Base-by-base conservation (phyloP, 1,139 yeast species). In the Kodamaea ohmeri region DNA sequence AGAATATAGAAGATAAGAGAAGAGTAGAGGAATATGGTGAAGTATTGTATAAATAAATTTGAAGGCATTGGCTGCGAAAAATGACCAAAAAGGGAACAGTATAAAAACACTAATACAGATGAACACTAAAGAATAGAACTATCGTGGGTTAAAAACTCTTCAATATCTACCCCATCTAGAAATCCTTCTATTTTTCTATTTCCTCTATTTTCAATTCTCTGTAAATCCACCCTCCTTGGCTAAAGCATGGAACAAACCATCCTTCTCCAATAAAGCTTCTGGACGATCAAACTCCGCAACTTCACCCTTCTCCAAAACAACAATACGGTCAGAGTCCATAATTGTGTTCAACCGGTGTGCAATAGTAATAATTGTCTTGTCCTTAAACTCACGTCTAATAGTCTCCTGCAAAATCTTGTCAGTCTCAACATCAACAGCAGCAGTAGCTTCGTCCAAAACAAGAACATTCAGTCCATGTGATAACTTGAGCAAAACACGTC, bases 381-480 rank as follows among this genome's bases (percentile, higher is more conserved):
- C 88, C 51, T 80, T 79, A 60, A 90, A 90, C 42, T 88, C 95
- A 3, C 72, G 65, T 59, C 97, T 76, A 41, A 90, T 90, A 0
- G 97, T 90, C 52, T 83, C 80, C 64, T 90, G 97, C 37, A 90
- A 73, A 32, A 89, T 75, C 50, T 82, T 69, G 60, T 92, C 98
- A 1, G 98, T 92, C 55, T 89, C 95, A 22, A 89, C 96, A 61
- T 92, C 98, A 36, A 92, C 96, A 2, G 96, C 96, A 2, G 97
- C 97, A 3, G 97, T 90, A 11, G 97, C 97, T 64, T 92, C 98
- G 60, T 92, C 98, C 50, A 90, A 68, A 6, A 89, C 87, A 45
- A 89, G 70, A 34, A 90, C 78, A 48, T 80, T 80, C 4, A 95
- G 80, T 18, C 87, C 84, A 6, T 11, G 24, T 4, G 37, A 40